Percentiles rank a stretch among this genome's conserved stretches.
phyloP scores from a whole-genome alignment of 768 basidiomycete species.

The Pulveroboletus ravenelii region DNA sequence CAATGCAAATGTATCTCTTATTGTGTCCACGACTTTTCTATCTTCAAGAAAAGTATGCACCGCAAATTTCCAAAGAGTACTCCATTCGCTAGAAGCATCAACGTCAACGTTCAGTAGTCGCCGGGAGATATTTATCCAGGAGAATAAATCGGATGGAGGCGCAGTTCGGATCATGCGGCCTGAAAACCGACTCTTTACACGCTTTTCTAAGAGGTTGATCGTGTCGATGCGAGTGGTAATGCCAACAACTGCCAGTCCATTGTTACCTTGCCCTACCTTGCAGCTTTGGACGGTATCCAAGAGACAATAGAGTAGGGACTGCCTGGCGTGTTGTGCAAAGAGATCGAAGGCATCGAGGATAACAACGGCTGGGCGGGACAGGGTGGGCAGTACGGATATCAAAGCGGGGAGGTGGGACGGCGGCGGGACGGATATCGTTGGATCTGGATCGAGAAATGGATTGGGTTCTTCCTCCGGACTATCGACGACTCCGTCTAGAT shows the following conservation, averaged over 20 bases:
- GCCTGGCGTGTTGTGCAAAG: constrained; percentile 87
- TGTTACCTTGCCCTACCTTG: constrained; percentile 50
- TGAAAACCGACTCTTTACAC: constrained; percentile 96
- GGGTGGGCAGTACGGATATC: constrained; percentile 72
- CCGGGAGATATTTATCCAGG: constrained; percentile 50
- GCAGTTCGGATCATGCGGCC: constrained; percentile 81
- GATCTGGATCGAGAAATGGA: constrained; percentile 42
- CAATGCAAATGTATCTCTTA: constrained; percentile 60
- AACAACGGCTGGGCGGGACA: constrained; percentile 75
- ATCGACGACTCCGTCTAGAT: constrained; percentile 26
- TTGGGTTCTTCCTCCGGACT: constrained; percentile 42
- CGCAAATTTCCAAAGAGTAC: constrained; percentile 47
- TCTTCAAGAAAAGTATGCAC: constrained; percentile 58
- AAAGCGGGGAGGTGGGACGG: constrained; percentile 69
- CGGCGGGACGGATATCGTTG: constrained; percentile 46
- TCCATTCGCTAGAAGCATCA: constrained; percentile 49
- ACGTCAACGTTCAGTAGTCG: constrained; percentile 36
- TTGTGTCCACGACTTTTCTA: constrained; percentile 36
- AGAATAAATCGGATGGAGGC: constrained; percentile 46
- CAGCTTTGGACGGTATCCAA: constrained; percentile 92
- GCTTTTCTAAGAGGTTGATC: constrained; percentile 85
- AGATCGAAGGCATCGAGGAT: constrained; percentile 91
- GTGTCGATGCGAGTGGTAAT: constrained; percentile 84
- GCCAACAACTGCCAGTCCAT: constrained; percentile 82
- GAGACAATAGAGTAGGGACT: constrained; percentile 90